Evolutionary conservation across 202 grass and related monocot genomes (phyloP), one percentile per base, ranked within the genome.

Genomic region (Elaeis oleifera): DNA sequence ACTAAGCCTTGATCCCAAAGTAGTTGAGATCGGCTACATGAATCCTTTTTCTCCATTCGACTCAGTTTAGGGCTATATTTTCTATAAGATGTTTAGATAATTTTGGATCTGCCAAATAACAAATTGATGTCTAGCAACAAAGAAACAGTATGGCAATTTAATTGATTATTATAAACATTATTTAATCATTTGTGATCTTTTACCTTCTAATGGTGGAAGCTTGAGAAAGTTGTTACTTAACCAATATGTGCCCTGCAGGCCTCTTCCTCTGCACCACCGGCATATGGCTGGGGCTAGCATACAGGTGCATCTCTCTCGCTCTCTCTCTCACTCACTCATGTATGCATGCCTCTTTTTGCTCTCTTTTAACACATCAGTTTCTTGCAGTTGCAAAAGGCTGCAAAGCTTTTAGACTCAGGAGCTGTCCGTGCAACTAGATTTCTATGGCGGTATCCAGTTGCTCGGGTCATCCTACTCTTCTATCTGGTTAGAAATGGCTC

Each of bases 341-440:
- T 16, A 58, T 51, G 70, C 73, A 18, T 64, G 56, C 64, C 8
- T 27, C 23, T 79, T 14, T 62, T 77, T 58, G 73, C 5, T 81
- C 29, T 39, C 0, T 54, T 4, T 56, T 6, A 18, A 68, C 32
- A 24, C 36, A 68, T 6, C 36, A 13, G 36, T 13, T 44, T 20
- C 29, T 75, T 76, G 57, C 77, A 99, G 94, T 94, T 99, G 59
- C 85, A 99, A 84, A 99, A 89, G 67, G 94, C 94, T 71, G 94
- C 82, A 0, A 99, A 99, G 80, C 71, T 94, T 73, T 67, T 99
- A 89, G 94, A 99, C 73, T 61, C 85, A 52, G 94, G 94, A 71
- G 94, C 88, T 64, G 94, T 99, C 50, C 82, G 94, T 9, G 88
- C 85, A 1, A 99, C 94, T 65, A 84, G 94, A 87, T 99, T 99